Evolutionary conservation across 2,329 filamentous ascomycete genomes (phyloP).

Genomic region (Exophiala alcalophila): DNA sequence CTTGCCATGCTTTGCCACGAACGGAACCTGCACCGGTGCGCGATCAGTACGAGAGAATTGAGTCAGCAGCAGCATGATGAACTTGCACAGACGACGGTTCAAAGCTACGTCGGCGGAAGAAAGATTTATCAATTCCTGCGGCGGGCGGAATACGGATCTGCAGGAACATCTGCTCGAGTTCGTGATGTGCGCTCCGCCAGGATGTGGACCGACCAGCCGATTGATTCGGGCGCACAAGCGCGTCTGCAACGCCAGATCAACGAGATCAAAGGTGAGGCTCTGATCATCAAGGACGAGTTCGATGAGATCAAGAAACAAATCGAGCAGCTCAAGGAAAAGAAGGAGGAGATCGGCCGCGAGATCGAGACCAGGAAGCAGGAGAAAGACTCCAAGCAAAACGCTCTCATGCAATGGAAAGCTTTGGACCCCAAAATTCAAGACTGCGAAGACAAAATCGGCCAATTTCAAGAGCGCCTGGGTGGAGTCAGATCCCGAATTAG

Average conservation of each 20-base stretch:
- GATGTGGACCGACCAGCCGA: constrained; percentile 74
- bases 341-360: constrained; percentile 17
- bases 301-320: constrained; percentile 29
- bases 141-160: constrained; percentile 75
- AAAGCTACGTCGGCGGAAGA: constrained; percentile 66
- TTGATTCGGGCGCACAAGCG: constrained; percentile 59
- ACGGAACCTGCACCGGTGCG: constrained; percentile 65
- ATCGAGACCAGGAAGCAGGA: constrained; percentile 13
- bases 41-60: constrained; percentile 62
- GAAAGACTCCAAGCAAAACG: constrained; percentile 63
- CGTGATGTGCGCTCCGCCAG: constrained; percentile 58
- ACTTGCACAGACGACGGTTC: constrained; percentile 60
- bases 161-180: constrained; percentile 67
- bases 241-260: constrained; percentile 55
- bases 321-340: constrained; percentile 33
- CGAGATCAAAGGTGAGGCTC: constrained; percentile 44
- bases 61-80: constrained; percentile 64
- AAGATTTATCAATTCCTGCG: constrained; percentile 64
- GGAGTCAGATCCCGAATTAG: constrained; percentile 49
- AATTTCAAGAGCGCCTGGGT: constrained; percentile 40
- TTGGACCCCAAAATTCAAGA: constrained; percentile 38
- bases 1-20: constrained; percentile 83
- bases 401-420: constrained; percentile 47
- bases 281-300: constrained; percentile 30
- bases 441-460: constrained; percentile 47